Evolutionary conservation across 352 stramenopile species (phyloP).

Genomic region (Globisporangium abappressorium): DNA sequence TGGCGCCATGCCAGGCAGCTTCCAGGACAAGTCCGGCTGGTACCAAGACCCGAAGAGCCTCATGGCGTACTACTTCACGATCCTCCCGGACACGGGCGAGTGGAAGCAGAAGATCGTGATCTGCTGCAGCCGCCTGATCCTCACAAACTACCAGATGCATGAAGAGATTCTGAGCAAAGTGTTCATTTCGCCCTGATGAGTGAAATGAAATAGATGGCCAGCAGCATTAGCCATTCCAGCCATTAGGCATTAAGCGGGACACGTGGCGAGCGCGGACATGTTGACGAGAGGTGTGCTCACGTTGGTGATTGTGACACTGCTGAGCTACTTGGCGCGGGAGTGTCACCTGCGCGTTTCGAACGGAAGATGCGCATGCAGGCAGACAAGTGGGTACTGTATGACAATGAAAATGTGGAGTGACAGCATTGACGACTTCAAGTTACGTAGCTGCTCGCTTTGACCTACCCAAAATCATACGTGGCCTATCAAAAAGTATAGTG

Average conservation of each 20-base stretch:
- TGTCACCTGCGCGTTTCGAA: not conserved
- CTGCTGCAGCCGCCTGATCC: conserved; percentile 52
- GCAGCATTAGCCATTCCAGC: not conserved
- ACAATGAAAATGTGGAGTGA: not conserved
- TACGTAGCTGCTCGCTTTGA: not conserved
- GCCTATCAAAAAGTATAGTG: not conserved
- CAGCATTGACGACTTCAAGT: conserved; percentile 12
- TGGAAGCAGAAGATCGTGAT: conserved; percentile 65
- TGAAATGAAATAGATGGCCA: not conserved
- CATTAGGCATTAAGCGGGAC: not conserved
- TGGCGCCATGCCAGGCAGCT: conserved; percentile 65
- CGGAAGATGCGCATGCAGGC: not conserved
- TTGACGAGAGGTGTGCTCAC: not conserved
- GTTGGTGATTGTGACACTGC: not conserved
- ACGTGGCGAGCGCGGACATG: not conserved
- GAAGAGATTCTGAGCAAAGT: conserved; percentile 44
- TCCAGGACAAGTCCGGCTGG: conserved; percentile 62
- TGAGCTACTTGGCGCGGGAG: not conserved
- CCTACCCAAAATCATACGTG: not conserved
- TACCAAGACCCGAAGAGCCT: conserved; percentile 76
- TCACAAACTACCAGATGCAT: conserved; percentile 67
- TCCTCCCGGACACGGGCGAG: conserved; percentile 45
- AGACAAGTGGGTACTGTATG: too few species aligned
- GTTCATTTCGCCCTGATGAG: conserved; percentile 4
- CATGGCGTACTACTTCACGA: conserved; percentile 74